Conservation (phyloP, 176 grass and related monocot genomes). For the Ampelocalamus luodianensis region DNA sequence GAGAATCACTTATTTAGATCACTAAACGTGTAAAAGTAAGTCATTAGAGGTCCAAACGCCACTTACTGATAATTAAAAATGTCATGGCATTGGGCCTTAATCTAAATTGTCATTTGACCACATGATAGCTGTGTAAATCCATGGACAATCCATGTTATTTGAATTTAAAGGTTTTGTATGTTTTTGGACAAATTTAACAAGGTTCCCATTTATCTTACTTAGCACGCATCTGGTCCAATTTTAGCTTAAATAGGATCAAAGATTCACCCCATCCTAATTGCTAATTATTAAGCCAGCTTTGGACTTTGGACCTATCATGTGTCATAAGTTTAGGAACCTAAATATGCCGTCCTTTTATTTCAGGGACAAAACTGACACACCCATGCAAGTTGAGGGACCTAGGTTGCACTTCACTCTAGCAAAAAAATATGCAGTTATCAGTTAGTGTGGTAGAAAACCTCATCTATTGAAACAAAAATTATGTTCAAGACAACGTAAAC, state of each 20-base stretch:
- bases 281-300: not conserved
- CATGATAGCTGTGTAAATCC: not conserved
- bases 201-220: not conserved
- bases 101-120: not conserved
- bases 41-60: not conserved
- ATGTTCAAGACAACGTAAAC: conserved; percentile 1
- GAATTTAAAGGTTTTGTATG: not conserved
- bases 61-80: not conserved
- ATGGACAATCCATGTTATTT: not conserved
- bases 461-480: not conserved
- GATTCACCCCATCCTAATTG: not conserved
- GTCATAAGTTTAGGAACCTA: conserved; percentile 5
- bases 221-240: not conserved
- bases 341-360: not conserved
- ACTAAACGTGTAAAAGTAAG: not conserved
- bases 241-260: not conserved
- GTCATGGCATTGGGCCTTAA: not conserved
- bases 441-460: not conserved
- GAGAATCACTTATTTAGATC: not conserved
- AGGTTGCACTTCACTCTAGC: not conserved
- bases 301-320: not conserved
- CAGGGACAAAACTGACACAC: not conserved
- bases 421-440: not conserved
- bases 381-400: not conserved
- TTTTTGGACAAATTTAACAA: not conserved